Evolutionary conservation across 345 rosid genomes (phyloP).

Genomic region (Crucihimalaya himalaica): DNA sequence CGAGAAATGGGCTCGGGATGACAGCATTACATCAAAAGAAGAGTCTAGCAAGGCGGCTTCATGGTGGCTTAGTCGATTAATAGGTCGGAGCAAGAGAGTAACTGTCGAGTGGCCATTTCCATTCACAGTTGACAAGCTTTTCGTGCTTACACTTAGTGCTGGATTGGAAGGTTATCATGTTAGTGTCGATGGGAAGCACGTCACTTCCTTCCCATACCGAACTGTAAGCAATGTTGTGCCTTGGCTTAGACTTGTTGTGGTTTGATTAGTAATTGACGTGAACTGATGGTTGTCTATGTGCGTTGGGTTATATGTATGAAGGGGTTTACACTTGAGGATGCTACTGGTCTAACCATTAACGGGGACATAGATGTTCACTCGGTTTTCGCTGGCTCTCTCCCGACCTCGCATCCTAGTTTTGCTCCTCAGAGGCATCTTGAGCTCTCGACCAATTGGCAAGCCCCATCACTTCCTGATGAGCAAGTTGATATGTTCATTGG

Average conservation of each 20-base stretch:
- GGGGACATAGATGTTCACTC: constrained; percentile 78
- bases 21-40: constrained; percentile 55
- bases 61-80: constrained; percentile 80
- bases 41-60: constrained; percentile 58
- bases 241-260: neutral
- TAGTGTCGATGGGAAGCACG: constrained; percentile 82
- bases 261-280: constrained; percentile 16
- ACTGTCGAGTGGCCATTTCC: constrained; percentile 80
- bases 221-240: constrained; percentile 52
- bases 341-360: constrained; percentile 73
- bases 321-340: constrained; percentile 92
- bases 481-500: constrained; percentile 75
- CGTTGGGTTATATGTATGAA: constrained; percentile 37
- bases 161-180: constrained; percentile 90
- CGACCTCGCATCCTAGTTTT: constrained; percentile 69
- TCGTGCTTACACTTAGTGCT: constrained; percentile 81
- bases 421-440: constrained; percentile 75
- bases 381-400: constrained; percentile 74
- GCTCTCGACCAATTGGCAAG: constrained; percentile 66
- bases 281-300: constrained; percentile 5
- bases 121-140: constrained; percentile 63
- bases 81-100: constrained; percentile 65
- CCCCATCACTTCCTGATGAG: constrained; percentile 58
- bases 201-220: constrained; percentile 82
- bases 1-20: constrained; percentile 87